A percentile compares a stretch with the other conserved stretches of the same genome.
These are phyloP conservation scores for Talaromyces proteolyticus DNA, from an alignment of 495 filamentous ascomycete species.

Conservation along the genomic window DNA sequence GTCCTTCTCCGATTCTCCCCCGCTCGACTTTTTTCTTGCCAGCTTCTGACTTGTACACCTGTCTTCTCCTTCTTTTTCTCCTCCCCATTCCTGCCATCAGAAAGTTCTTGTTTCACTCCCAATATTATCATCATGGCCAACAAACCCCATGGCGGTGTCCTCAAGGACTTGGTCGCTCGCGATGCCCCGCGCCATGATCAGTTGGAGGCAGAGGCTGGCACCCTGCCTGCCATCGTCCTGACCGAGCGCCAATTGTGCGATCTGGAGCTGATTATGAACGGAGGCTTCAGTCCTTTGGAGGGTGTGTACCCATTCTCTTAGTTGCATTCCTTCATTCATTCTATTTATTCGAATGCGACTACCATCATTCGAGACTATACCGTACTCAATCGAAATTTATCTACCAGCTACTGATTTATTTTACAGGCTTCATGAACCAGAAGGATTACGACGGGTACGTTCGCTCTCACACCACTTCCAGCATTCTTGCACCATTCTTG, in stretches of 20 bases:
- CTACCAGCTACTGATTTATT: constrained; percentile 6
- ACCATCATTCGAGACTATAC: too few species aligned
- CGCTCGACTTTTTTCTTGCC: too few species aligned
- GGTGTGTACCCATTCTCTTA: constrained; percentile 50
- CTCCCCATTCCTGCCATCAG: background rate
- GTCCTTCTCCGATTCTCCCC: too few species aligned
- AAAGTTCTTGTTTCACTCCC: background rate
- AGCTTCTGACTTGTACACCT: too few species aligned
- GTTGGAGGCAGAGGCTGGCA: constrained; percentile 79
- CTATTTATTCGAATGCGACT: too few species aligned
- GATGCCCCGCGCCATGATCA: constrained; percentile 72
- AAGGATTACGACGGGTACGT: constrained; percentile 88
- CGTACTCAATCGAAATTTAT: constrained; percentile 5
- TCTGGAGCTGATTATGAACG: constrained; percentile 91
- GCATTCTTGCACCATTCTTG: background rate
- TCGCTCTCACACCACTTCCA: background rate
- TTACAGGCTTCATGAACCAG: constrained; percentile 89
- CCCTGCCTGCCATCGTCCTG: constrained; percentile 75
- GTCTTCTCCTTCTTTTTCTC: background rate
- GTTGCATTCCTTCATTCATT: too few species aligned
- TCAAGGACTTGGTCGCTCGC: constrained; percentile 93
- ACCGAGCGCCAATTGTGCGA: constrained; percentile 95
- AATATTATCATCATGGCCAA: constrained; percentile 51
- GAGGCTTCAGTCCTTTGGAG: constrained; percentile 95
- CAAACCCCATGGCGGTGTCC: constrained; percentile 88